Base-by-base conservation (phyloP, 352 stramenopile species). In the Phytophthora pseudosyringae region DNA sequence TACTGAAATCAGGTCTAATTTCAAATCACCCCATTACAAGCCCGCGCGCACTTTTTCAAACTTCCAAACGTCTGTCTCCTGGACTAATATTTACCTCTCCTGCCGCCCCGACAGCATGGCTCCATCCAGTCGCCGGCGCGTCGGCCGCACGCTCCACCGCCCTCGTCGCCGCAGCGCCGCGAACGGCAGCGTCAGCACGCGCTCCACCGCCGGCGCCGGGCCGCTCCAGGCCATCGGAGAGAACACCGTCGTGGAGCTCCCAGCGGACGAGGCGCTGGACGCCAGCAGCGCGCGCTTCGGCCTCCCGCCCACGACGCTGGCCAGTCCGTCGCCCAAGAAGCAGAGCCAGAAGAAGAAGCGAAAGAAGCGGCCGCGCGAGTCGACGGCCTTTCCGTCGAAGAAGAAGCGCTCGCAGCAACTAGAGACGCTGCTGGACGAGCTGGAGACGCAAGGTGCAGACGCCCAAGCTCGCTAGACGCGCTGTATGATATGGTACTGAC, bases 201-300 rank as follows among this genome's bases (percentile, higher is more conserved):
- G 60, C 8, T 65, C 57, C 9, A 61, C 38, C 26, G 52, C 43
- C n/a, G 53, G 64, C 12, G 10, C 29, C 3, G 68, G 63, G 0
- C 69, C 71, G 3, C 64, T 93, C 13, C 66, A 84, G 56, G 57
- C 75, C 28, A 91, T 93, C 44, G 73, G 72, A 7, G 84, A 93
- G 67, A 87, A 91, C 50, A 86, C 81, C 32, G 76, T 90, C 59
- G 73, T 78, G 41, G 73, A 83, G 25, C 73, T 84, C 26, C 21
- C 43, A 6, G 41, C 21, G 11, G 68, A 64, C 63, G 70, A 69
- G 46, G 40, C 36, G 8, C 21, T 68, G 43, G 52, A 35, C n/a
- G 29, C 28, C 15, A 48, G 41, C 33, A 55, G 36, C 31, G 40
- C 29, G 3, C 28, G 32, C 26, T 68, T 63, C 12, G 47, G 59